Base-by-base conservation (phyloP, 257 asterid genomes). In the Ligustrum vulgare region DNA sequence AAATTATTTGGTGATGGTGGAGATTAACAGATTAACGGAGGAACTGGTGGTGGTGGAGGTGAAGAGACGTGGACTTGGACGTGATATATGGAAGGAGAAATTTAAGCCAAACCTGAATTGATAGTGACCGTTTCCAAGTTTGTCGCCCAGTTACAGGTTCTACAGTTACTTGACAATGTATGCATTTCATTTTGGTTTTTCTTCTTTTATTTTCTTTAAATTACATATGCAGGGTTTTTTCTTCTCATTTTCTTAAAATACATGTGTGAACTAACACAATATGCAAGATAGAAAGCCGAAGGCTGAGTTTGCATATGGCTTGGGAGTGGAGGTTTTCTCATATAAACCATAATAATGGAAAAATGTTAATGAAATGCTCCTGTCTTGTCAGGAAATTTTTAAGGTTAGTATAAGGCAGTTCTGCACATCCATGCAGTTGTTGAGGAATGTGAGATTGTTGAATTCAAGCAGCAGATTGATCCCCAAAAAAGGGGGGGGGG, bases 401-500 rank as follows among this genome's bases (percentile, higher is more conserved):
- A 91, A 79, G 96, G 97, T 77, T 98, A 98, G 18, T 95, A 95
- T 88, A 95, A 95, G 90, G 99, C 98, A 71, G 87, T 95, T 71
- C 77, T 95, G 85, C 99, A 95, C 82, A 84, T 95, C 80, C 99
- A 93, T 79, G 86, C 97, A 54, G 80, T 87, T 16, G 94, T 90
- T 68, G 99, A 95, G 87, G 99, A 93, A 77, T 95, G 99, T 56
- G 99, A 95, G 83, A 91, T 95, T 85, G 87, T 90, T 75, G 97
- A 95, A 34, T 85, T 93, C 83, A 80, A 78, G 62, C 86, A 78
- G 78, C 96, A 87, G 82, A 91, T 94, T 77, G 99, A 94, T 86
- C 93, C 84, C 90, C 97, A 41, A 86, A 67, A 80, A n/a, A n/a
- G n/a, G n/a, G n/a, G n/a, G n/a, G n/a, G n/a, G n/a, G n/a, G n/a